Evolutionary conservation across 192 early-diverging fungal species (phyloP).

Genomic region (Backusella tarrabulga): DNA sequence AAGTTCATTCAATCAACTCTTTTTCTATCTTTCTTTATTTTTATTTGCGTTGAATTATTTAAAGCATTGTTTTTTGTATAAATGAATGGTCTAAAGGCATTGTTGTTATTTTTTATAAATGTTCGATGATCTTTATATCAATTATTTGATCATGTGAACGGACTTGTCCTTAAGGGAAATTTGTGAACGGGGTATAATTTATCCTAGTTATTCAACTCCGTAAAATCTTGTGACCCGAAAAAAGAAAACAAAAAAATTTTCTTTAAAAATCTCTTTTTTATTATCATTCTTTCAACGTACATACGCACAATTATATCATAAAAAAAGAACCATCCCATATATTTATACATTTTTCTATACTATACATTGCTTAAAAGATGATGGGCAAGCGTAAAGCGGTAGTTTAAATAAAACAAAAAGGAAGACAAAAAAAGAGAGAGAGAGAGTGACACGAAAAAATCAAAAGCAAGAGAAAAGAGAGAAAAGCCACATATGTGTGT

Average conservation of each 20-base stretch:
- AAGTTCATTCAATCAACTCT: no score
- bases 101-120: not conserved
- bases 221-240: not conserved
- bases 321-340: no score
- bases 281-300: not conserved
- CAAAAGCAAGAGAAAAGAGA: no score
- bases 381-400: not conserved
- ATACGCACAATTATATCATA: not conserved
- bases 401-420: not conserved
- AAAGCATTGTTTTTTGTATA: no score
- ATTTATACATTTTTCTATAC: no score
- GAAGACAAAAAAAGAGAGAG: no score
- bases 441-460: not conserved
- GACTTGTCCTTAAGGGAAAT: no score
- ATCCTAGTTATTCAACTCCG: not conserved
- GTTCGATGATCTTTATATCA: not conserved
- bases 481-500: not conserved
- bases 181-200: not conserved
- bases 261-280: not conserved
- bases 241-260: not conserved
- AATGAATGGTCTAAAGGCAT: no score
- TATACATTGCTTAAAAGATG: no score
- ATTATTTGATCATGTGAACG: not conserved
- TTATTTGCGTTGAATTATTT: no score
- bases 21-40: no score